Conservation (phyloP, 1,139 yeast genomes). For the Scheffersomyces stambukii region DNA sequence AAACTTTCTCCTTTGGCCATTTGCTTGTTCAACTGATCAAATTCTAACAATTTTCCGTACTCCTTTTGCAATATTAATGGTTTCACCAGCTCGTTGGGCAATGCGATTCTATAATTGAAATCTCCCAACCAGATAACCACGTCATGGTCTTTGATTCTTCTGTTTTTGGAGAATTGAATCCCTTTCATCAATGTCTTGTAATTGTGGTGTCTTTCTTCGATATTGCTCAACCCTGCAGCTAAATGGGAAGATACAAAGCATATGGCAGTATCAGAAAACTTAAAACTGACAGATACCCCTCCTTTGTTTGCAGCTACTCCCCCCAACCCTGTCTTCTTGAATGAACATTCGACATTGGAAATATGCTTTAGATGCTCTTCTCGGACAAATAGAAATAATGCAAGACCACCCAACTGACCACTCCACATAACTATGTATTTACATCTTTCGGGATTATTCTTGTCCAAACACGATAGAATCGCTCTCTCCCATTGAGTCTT, state of each 20-base stretch:
- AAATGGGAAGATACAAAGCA: conserved; percentile 83
- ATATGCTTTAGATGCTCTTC: conserved; percentile 46
- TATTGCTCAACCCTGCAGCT: conserved; percentile 83
- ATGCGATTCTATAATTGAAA: conserved; percentile 75
- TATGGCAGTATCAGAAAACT: conserved; percentile 67
- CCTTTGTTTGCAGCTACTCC: conserved; percentile 97
- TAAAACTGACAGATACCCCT: conserved; percentile 80
- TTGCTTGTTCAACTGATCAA: conserved; percentile 76
- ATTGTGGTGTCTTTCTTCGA: conserved; percentile 82
- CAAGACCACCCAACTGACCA: conserved; percentile 92
- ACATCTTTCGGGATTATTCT: too few relatives aligned
- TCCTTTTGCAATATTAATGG: conserved; percentile 47
- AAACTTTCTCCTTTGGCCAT: conserved; percentile 66
- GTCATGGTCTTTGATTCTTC: conserved; percentile 67
- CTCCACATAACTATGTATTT: conserved; percentile 72
- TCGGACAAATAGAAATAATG: conserved; percentile 67
- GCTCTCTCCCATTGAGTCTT: conserved; percentile 76
- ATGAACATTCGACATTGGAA: conserved; percentile 67
- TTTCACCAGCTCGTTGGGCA: conserved; percentile 68
- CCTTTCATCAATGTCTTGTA: conserved; percentile 64
- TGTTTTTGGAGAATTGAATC: conserved; percentile 46
- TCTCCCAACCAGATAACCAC: conserved; percentile 93
- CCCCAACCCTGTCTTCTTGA: conserved; percentile 90
- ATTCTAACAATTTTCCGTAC: conserved; percentile 51
- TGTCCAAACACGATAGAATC: conserved; percentile 54